Base-by-base conservation (phyloP, 352 stramenopile genomes). In the Pythium grandisporangium region DNA sequence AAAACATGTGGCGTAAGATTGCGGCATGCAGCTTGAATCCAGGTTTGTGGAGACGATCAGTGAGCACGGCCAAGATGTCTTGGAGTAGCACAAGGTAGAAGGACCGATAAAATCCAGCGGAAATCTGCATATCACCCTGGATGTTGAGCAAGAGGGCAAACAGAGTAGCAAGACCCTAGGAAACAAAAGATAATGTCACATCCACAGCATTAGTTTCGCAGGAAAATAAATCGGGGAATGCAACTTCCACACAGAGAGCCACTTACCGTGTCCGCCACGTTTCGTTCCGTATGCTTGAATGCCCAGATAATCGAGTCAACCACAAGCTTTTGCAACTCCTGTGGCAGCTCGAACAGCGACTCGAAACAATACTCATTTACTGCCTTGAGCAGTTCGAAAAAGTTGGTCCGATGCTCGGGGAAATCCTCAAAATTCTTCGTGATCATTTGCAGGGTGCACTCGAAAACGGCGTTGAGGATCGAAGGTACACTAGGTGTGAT, bases 351-450 rank as follows among this genome's bases (percentile, higher is more conserved):
- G 65, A 99, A 99, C 32, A 99, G 72, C 30, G 94, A 89, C 37
- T 95, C 73, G 48, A 99, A 99, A 58, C 93, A 98, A 56, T 98
- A 95, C 30, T 92, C 80, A 44, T 96, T 96, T 33, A 98, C 84
- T 6, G 86, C 86, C 53, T 93, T 90, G 21, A 99, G 70, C 47
- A 99, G 90, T 60, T 97, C 95, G 82, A 98, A 99, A 54, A 99
- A 99, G 50, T 96, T 93, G 46, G 99, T 93, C 43, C 96, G 80
- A 61, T 99, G 95, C 58, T 99, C 96, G 0, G 96, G 96, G 61
- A 96, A 99, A 60, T 99, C 96, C 59, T 98, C 87, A 62, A 99
- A 99, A 70, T 99, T 99, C 47, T 85, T 94, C 6, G 96, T 99
- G 60, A 99, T 99, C 95, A 99, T 99, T 61, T 98, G 84, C 22